Conservation (phyloP, 495 filamentous ascomycete species). For the Neurospora africana region DNA sequence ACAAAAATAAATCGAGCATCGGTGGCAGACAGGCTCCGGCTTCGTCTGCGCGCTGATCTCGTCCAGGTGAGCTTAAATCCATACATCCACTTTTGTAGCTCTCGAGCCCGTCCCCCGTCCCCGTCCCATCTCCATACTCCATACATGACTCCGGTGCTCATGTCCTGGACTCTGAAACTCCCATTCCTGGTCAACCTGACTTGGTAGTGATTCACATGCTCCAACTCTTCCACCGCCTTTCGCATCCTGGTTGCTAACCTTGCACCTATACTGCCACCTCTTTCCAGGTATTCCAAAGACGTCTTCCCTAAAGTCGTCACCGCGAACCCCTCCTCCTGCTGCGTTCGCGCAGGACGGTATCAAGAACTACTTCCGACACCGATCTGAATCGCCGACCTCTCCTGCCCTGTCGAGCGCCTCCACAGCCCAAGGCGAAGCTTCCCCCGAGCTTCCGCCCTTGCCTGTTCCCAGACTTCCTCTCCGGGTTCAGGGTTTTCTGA, state of each 20-base stretch:
- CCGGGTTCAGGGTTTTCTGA: constrained; percentile 35
- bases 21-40: constrained; percentile 41
- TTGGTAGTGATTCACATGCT: background rate
- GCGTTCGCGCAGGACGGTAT: constrained; percentile 41
- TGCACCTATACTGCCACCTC: background rate
- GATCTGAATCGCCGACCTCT: constrained; percentile 24
- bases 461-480: constrained; percentile 38
- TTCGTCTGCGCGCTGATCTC: constrained; percentile 48
- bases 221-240: background rate
- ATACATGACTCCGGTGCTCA: background rate
- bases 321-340: constrained; percentile 41
- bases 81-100: background rate
- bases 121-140: background rate
- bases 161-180: background rate
- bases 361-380: constrained; percentile 13
- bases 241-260: constrained; percentile 6
- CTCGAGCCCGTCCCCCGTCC: background rate
- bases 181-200: background rate
- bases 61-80: constrained; percentile 30
- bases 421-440: constrained; percentile 42
- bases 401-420: constrained; percentile 42
- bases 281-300: constrained; percentile 28
- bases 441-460: constrained; percentile 43
- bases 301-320: constrained; percentile 38
- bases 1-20: constrained; percentile 29